A percentile compares a stretch with the other conserved stretches of the same genome.
phyloP scores from a whole-genome alignment of 1,139 yeast species.

The Geotrichum histeridarum region DNA sequence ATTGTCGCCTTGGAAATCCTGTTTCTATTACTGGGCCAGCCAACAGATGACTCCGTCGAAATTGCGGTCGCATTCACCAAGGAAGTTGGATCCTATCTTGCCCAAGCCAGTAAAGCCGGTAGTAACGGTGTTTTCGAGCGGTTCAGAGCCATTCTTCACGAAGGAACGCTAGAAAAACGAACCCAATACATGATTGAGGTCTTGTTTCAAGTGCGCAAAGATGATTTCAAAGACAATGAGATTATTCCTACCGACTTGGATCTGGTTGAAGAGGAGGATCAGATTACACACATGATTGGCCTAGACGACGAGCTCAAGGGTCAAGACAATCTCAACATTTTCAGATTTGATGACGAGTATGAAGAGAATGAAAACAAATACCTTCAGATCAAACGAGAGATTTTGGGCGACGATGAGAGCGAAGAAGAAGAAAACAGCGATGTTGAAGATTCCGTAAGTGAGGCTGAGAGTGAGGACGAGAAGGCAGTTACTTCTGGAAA shows the following conservation, averaged over 20 bases:
- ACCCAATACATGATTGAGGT: constrained; percentile 50
- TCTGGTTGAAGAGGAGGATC: constrained; percentile 62
- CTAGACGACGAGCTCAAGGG: constrained; percentile 46
- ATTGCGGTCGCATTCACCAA: constrained; percentile 44
- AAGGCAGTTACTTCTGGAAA: constrained; percentile 25
- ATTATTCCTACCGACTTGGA: constrained; percentile 46
- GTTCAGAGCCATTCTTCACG: constrained; percentile 56
- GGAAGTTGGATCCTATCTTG: constrained; percentile 44
- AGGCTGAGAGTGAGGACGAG: constrained; percentile 24
- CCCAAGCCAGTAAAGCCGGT: constrained; percentile 43
- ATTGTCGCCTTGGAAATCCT: constrained; percentile 59
- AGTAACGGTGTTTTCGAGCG: constrained; percentile 55
- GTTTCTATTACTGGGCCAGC: constrained; percentile 51
- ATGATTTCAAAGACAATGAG: constrained; percentile 45
- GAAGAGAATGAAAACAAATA: constrained; percentile 49
- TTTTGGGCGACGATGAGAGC: constrained; percentile 45
- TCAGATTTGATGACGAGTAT: constrained; percentile 50
- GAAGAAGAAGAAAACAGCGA: constrained; percentile 27
- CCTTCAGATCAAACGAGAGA: constrained; percentile 39
- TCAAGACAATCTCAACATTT: constrained; percentile 48
- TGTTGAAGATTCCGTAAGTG: constrained; percentile 23
- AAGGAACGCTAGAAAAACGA: constrained; percentile 44
- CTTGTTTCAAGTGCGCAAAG: constrained; percentile 50
- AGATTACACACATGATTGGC: constrained; percentile 53
- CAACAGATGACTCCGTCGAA: constrained; percentile 51